A percentile compares a stretch with the other conserved stretches of the same genome.
Conservation (phyloP, 495 filamentous ascomycete species). For the Daldinia concentrica region DNA sequence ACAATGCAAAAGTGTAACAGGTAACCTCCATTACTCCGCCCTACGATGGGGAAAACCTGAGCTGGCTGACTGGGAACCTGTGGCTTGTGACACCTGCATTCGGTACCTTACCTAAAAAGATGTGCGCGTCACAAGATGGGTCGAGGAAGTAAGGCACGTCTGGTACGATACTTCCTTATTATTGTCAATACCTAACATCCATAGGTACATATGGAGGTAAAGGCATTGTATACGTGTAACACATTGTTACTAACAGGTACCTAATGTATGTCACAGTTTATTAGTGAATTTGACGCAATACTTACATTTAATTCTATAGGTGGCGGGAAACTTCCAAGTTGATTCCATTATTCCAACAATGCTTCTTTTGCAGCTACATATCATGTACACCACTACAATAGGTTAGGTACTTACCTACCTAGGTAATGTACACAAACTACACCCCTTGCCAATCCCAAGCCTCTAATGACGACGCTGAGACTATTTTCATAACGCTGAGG, state of each 20-base stretch:
- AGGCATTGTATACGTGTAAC: too few species aligned
- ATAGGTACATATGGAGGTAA: too few species aligned
- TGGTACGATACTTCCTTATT: background rate
- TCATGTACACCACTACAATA: too few species aligned
- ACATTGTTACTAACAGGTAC: background rate
- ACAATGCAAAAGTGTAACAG: background rate
- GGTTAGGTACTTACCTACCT: too few species aligned
- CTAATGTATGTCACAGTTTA: background rate
- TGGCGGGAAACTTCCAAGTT: background rate
- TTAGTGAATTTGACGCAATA: background rate
- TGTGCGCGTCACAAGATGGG: conserved; percentile 29
- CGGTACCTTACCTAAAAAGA: conserved; percentile 27
- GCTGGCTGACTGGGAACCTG: conserved; percentile 7
- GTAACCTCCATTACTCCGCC: conserved; percentile 15
- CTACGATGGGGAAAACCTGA: conserved; percentile 15
- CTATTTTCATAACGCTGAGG: conserved; percentile 17
- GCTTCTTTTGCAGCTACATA: too few species aligned
- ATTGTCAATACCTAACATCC: too few species aligned
- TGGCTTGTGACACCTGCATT: conserved; percentile 23
- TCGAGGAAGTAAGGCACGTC: conserved; percentile 5
- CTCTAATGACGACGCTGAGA: conserved; percentile 25
- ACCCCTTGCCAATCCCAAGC: background rate
- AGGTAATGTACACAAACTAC: too few species aligned
- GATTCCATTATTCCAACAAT: too few species aligned
- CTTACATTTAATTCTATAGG: background rate